Percentiles rank a stretch among this genome's conserved stretches.
phyloP scores from a whole-genome alignment of 441 rosid species.

The Adansonia gregorii region DNA sequence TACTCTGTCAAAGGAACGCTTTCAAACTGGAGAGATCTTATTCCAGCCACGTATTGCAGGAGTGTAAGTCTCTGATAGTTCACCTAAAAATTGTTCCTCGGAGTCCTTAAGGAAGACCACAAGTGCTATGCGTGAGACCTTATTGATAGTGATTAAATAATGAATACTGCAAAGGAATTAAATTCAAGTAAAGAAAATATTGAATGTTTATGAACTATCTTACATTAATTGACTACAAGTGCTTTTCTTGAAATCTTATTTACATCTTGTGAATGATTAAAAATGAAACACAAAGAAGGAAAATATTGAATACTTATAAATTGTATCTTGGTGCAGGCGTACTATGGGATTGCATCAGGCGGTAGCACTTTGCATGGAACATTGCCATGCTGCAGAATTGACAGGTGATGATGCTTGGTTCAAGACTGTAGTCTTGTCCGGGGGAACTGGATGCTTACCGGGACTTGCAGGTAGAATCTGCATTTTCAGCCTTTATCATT shows the following conservation, averaged over 20 bases:
- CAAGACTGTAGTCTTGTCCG: slow-evolving; percentile 82
- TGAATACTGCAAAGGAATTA: neutral
- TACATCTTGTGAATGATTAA: slow-evolving; percentile 8
- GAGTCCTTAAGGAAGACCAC: neutral
- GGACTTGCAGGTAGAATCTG: slow-evolving; percentile 72
- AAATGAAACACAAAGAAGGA: neutral
- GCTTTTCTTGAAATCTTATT: neutral
- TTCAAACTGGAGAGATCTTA: slow-evolving; percentile 87
- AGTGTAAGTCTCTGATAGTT: slow-evolving; percentile 56
- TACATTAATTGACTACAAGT: neutral
- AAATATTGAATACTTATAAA: neutral
- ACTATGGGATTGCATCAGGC: slow-evolving; percentile 93
- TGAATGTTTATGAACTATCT: neutral
- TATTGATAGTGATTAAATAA: neutral
- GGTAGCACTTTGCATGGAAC: slow-evolving; percentile 93
- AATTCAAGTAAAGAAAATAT: neutral
- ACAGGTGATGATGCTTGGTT: slow-evolving; percentile 74
- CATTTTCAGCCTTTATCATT: neutral
- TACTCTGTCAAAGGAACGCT: slow-evolving; percentile 82
- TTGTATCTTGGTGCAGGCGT: slow-evolving; percentile 43
- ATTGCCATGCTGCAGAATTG: slow-evolving; percentile 73
- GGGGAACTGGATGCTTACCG: slow-evolving; percentile 82
- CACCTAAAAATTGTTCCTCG: neutral
- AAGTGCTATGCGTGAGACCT: neutral
- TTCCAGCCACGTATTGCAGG: slow-evolving; percentile 86